Base-by-base conservation (phyloP, 441 rosid genomes). In the Oxalis stricta region DNA sequence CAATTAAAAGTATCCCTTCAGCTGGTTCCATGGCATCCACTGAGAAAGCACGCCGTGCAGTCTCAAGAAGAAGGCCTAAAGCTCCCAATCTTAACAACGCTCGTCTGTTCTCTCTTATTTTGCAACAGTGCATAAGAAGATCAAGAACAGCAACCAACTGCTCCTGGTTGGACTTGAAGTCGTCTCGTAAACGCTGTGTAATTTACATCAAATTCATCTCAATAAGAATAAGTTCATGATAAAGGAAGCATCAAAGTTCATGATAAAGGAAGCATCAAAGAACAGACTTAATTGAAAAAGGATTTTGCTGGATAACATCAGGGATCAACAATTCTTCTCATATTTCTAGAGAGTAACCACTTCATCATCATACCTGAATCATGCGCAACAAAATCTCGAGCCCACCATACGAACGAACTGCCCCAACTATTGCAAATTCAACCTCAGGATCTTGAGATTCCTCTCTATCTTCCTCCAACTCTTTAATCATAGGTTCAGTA, bases 11-110 rank as follows among this genome's bases (percentile, higher is more conserved):
- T 69, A 89, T 94, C 59, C 95, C 97, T 66, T 89, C 99, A 39
- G 99, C 99, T 56, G 94, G 92, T 58, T 94, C 98, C 93, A 94
- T 89, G 54, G 99, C 98, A 75, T 94, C 99, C 58, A 94, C 92
- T 38, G 95, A 72, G 63, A 89, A 94, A 28, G 99, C 99, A 35
- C 85, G 71, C 74, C 99, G 77, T 44, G 95, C 98, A 34, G 98
- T 82, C 76, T 94, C 99, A 63, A 94, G 99, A 64, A 94, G 96
- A 47, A 94, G 71, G 60, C 89, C 94, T 61, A 89, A 66, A 52
- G 98, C 98, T 57, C 94, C 98, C 31, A 89, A 76, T 52, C 70
- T 73, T 52, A 94, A 69, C 54, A 94, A 70, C 51, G 94, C 95
- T 44, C 79, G 69, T 47, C 98, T 80, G 58, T 94, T 94, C 63